These are phyloP conservation scores for Saccharum officinarum DNA, from an alignment of 176 grass and related monocot species.

Conservation along the genomic window DNA sequence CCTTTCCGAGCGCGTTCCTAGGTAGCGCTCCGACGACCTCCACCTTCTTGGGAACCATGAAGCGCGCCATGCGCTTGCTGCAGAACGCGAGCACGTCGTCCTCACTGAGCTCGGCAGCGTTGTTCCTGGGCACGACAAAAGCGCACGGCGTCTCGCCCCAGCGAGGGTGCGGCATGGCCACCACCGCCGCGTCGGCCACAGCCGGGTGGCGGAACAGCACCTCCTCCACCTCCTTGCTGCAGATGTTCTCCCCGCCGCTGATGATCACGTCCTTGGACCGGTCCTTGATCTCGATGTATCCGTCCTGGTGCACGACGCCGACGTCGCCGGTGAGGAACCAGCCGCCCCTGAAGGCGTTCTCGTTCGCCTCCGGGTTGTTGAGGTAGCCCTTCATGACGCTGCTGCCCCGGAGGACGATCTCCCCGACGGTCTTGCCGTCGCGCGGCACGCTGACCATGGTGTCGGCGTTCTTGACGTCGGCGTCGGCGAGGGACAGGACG, in stretches of 20 bases:
- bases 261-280: conserved; percentile 84
- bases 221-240: conserved; percentile 76
- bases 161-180: conserved; percentile 60
- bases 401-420: conserved; percentile 69
- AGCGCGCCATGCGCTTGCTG: conserved; percentile 44
- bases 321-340: conserved; percentile 81
- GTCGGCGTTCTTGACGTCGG: conserved; percentile 53
- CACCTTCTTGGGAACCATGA: conserved; percentile 78
- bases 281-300: conserved; percentile 89
- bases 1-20: conserved; percentile 46
- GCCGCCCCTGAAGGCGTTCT: conserved; percentile 37
- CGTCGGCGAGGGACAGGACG: conserved; percentile 57
- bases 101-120: conserved; percentile 14
- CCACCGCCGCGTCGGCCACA: conserved; percentile 58
- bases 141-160: conserved; percentile 71
- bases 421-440: conserved; percentile 53
- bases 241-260: conserved; percentile 69
- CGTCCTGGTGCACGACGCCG: conserved; percentile 71
- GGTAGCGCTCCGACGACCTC: conserved; percentile 43
- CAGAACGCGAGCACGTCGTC: conserved; percentile 55
- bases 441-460: conserved; percentile 47
- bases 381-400: conserved; percentile 83
- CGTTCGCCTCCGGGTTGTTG: conserved; percentile 55
- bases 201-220: conserved; percentile 49
- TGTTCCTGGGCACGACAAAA: conserved; percentile 49